phyloP scores from a whole-genome alignment of 345 rosid genomes.

The Lepidium sativum region DNA sequence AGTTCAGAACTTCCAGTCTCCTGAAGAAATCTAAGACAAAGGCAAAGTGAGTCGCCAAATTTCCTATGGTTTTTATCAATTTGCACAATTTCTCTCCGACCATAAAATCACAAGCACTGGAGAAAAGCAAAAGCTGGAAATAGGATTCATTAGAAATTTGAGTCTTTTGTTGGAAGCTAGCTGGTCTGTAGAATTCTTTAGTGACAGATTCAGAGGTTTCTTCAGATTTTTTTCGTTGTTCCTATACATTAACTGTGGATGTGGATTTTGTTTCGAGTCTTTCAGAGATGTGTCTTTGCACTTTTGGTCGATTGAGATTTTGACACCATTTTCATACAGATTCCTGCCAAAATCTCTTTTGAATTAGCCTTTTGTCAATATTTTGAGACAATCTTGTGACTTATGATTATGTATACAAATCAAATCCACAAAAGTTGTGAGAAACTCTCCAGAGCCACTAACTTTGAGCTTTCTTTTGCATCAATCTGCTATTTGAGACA shows the following conservation, averaged over 20 bases:
- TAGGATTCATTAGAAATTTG: background rate
- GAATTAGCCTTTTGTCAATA: background rate
- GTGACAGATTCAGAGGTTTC: constrained; percentile 7
- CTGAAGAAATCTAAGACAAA: constrained; percentile 39
- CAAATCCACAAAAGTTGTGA: constrained; percentile 6
- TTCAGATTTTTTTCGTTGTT: background rate
- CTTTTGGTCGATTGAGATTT: constrained; percentile 9
- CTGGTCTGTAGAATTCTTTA: constrained; percentile 10
- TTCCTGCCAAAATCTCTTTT: background rate
- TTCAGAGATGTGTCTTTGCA: background rate
- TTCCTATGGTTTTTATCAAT: background rate
- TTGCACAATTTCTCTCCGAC: background rate
- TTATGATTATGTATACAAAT: constrained; percentile 5
- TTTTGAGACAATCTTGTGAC: constrained; percentile 26
- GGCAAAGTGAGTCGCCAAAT: constrained; percentile 11
- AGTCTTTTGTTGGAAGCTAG: background rate
- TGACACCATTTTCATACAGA: background rate
- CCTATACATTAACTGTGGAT: background rate
- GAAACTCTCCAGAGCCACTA: background rate
- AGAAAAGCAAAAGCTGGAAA: background rate
- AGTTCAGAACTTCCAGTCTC: constrained; percentile 34
- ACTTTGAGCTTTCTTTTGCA: background rate
- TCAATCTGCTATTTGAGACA: constrained; percentile 7
- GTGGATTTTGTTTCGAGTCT: background rate
- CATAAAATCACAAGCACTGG: background rate